Conservation (phyloP, 192 early-diverging fungal species). For the Podila horticola region DNA sequence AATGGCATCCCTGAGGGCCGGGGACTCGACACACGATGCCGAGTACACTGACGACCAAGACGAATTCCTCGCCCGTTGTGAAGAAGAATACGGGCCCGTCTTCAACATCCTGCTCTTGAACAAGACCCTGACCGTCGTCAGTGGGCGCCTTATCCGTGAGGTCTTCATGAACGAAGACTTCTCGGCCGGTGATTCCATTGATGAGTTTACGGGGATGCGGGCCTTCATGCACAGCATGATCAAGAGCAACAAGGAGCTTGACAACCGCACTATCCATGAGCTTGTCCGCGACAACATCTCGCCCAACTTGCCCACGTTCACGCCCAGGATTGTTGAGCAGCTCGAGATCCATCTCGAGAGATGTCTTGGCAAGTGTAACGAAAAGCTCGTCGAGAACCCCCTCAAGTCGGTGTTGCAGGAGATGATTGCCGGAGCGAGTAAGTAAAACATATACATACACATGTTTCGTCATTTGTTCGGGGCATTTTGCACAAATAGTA, state of each 20-base stretch:
- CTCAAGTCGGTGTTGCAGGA: conserved; percentile 29
- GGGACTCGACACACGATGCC: conserved; percentile 29
- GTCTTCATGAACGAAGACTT: conserved; percentile 50
- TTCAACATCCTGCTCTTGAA: conserved; percentile 6
- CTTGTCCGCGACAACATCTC: conserved; percentile 45
- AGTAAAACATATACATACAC: neutral
- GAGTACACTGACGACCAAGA: conserved; percentile 22
- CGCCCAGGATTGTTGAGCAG: conserved; percentile 34
- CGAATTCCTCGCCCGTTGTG: conserved; percentile 10
- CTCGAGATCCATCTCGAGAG: conserved; percentile 8
- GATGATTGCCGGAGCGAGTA: conserved; percentile 55
- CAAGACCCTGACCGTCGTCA: conserved; percentile 26
- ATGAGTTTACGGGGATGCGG: conserved; percentile 18
- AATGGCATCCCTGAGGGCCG: conserved; percentile 12
- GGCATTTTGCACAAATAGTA: neutral
- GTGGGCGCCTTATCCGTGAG: conserved; percentile 38
- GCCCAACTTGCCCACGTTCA: conserved; percentile 49
- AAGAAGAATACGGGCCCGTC: conserved; percentile 18
- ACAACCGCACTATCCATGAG: conserved; percentile 13
- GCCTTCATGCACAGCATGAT: conserved; percentile 9
- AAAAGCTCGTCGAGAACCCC: conserved; percentile 27
- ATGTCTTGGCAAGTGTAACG: conserved; percentile 15
- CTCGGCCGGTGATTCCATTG: conserved; percentile 19
- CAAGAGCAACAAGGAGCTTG: conserved; percentile 18
- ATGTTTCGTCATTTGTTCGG: neutral